Evolutionary conservation across 805 yeast species (phyloP), one percentile per base, ranked within the genome.

Genomic region (Sugiyamaella smithiae): DNA sequence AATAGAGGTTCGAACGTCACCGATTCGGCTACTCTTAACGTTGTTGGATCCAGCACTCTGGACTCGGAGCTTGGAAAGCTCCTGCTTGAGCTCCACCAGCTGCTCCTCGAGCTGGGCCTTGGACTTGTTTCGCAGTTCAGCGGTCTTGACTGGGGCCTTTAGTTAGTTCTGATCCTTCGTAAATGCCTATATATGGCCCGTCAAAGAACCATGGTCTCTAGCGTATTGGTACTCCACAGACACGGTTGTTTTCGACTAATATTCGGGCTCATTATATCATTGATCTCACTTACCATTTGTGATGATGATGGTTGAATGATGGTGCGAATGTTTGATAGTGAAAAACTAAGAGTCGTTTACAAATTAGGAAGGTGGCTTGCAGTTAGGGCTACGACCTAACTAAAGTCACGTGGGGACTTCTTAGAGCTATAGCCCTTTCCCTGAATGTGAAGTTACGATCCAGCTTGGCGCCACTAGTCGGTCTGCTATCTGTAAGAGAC

Each of bases 1-100:
- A 75, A 93, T 91, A 81, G 88, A 82, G 84, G 91, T 93, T 84
- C 97, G 88, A 71, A 89, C 96, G 63, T 91, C 85, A 82, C 85
- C 84, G 78, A 93, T 90, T 80, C 85, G 88, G 83, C 96, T 96
- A 70, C 89, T 80, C 54, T 63, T 63, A 55, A 68, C 70, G 57
- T 59, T 60, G 70, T 95, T 84, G 71, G 95, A 89, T 72, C 82
- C 85, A 74, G 88, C 80, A 74, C 89, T 87, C 82, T 91, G 97
- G 72, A 88, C 97, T 78, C 89, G 89, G 76, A 93, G 85, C 73
- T 82, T 77, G 68, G 97, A 90, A 71, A 93, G 85, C 78, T 89
- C 97, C 77, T 88, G 87, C 85, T 90, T 93, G 76, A 89, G 85
- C 74, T 90, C 97, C 69, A 83, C 85, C 74, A 93, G 86, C 81